Percentiles rank a stretch among this genome's conserved stretches.
Conservation (phyloP, 495 filamentous ascomycete species). For the Xylaria intraflava region DNA sequence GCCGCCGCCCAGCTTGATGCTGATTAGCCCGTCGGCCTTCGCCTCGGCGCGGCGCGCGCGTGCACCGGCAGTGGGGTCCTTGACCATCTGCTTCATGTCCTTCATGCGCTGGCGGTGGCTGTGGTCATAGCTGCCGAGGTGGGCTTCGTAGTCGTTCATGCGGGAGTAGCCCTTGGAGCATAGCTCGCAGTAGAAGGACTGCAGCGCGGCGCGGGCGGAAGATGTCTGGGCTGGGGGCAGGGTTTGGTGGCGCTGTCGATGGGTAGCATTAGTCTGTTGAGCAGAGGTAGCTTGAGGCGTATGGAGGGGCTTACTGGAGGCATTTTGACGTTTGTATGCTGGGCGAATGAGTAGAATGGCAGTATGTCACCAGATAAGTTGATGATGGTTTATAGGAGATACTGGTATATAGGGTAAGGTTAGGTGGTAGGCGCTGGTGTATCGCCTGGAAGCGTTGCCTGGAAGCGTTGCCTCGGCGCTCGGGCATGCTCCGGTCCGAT, state of each 20-base stretch:
- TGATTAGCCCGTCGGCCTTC: conserved; percentile 58
- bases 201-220: conserved; percentile 79
- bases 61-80: conserved; percentile 48
- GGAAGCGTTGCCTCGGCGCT: no score
- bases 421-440: no score
- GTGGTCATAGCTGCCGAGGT: conserved; percentile 65
- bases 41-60: conserved; percentile 66
- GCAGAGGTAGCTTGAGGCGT: background rate
- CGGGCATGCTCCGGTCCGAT: no score
- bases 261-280: background rate
- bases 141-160: conserved; percentile 64
- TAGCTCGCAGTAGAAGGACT: conserved; percentile 78
- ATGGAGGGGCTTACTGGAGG: background rate
- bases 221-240: conserved; percentile 62
- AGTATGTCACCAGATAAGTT: no score
- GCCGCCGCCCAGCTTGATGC: conserved; percentile 45
- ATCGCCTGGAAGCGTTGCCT: no score
- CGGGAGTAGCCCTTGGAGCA: conserved; percentile 64
- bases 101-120: conserved; percentile 60
- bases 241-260: conserved; percentile 39
- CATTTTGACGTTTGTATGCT: background rate
- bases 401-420: no score
- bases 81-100: conserved; percentile 60
- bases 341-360: no score
- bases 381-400: background rate